These are phyloP conservation scores for Monosporascus ibericus DNA, from an alignment of 2,329 filamentous ascomycete genomes.

Conservation along the genomic window DNA sequence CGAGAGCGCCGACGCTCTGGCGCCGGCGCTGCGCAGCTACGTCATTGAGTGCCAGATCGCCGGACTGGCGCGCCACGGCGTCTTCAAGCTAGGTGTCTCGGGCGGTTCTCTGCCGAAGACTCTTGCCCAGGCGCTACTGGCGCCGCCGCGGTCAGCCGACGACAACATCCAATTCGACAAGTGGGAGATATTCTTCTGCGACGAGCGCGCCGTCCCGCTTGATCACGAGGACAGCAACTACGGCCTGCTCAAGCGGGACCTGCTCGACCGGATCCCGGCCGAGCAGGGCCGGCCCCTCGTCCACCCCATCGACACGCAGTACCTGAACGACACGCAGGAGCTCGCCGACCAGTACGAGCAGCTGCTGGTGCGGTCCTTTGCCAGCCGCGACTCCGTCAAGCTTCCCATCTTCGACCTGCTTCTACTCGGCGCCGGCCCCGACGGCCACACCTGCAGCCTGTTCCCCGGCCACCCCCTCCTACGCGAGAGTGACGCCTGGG, in stretches of 20 bases:
- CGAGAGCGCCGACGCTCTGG: conserved; percentile 61
- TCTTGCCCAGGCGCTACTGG: conserved; percentile 76
- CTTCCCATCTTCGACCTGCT: conserved; percentile 93
- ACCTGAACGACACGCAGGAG: conserved; percentile 76
- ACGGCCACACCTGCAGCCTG: conserved; percentile 94
- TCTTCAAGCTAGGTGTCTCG: conserved; percentile 88
- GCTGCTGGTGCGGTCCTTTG: conserved; percentile 76
- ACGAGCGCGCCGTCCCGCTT: conserved; percentile 90
- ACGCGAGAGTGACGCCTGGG: conserved; percentile 84
- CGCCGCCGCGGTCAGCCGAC: conserved; percentile 41
- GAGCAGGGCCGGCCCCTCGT: conserved; percentile 62
- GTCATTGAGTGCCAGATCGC: conserved; percentile 75
- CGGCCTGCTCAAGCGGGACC: conserved; percentile 75
- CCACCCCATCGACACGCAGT: conserved; percentile 64
- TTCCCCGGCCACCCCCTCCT: conserved; percentile 88
- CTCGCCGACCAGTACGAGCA: conserved; percentile 93
- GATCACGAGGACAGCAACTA: conserved; percentile 95
- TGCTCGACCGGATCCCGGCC: conserved; percentile 79
- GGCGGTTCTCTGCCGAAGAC: conserved; percentile 88
- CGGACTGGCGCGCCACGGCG: conserved; percentile 71
- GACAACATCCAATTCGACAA: conserved; percentile 71
- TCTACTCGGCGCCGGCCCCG: conserved; percentile 87
- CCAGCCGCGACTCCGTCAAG: conserved; percentile 87
- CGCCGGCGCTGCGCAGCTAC: conserved; percentile 72
- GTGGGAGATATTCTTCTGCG: conserved; percentile 98